Percentiles rank a stretch among this genome's conserved stretches.
phyloP scores from a whole-genome alignment of 208 protist species.

The Acanthamoeba lenticulata region DNA sequence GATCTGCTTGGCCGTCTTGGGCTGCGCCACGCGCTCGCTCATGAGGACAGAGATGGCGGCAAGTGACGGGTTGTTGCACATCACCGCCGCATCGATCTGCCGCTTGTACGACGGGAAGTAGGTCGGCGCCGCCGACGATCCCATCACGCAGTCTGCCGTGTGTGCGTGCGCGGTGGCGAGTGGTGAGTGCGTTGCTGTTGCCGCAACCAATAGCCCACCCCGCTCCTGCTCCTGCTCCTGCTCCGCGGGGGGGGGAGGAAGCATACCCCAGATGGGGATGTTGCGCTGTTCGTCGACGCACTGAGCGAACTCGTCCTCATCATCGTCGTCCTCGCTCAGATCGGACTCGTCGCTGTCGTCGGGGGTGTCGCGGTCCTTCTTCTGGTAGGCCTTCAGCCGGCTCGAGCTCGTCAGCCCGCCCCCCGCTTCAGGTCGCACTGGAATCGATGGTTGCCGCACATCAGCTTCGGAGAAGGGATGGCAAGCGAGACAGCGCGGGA shows the following conservation, averaged over 20 bases:
- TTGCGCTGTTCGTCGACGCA: constrained; percentile 8
- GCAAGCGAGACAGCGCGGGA: neutral
- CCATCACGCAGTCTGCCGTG: constrained; percentile 50
- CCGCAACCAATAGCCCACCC: too few relatives aligned
- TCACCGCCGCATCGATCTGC: constrained; percentile 32
- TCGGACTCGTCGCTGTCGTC: neutral
- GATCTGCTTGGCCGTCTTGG: constrained; percentile 11
- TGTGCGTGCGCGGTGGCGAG: too few relatives aligned
- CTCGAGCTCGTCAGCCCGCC: neutral
- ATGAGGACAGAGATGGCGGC: constrained; percentile 48
- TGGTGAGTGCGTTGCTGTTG: too few relatives aligned
- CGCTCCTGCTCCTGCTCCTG: too few relatives aligned
- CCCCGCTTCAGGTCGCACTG: neutral
- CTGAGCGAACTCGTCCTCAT: neutral
- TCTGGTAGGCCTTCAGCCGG: neutral
- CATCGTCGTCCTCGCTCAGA: constrained; percentile 27
- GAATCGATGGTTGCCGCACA: neutral
- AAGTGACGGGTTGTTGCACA: constrained; percentile 54
- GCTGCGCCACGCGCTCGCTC: constrained; percentile 36
- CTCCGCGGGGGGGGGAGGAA: neutral
- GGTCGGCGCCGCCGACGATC: constrained; percentile 48
- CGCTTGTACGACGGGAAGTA: constrained; percentile 61
- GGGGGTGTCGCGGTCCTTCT: neutral
- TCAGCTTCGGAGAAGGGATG: neutral
- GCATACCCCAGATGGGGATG: constrained; percentile 15